Evolutionary conservation across 1,284 basidiomycete species (phyloP).

Genomic region (Neolentinus lepideus): DNA sequence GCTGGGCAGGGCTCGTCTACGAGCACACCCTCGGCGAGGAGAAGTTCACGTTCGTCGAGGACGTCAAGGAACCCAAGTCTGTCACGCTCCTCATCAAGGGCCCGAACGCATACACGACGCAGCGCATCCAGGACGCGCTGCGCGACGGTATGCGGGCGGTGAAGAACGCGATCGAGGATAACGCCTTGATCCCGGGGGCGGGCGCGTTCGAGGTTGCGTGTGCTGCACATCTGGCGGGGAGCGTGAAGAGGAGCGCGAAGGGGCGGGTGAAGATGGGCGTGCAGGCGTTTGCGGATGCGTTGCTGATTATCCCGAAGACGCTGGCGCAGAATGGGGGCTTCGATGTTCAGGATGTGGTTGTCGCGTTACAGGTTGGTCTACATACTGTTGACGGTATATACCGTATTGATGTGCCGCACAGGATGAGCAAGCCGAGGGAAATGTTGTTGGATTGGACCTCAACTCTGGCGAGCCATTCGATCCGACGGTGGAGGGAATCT

Average conservation of each 20-base stretch:
- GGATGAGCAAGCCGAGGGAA: slow-evolving; percentile 92
- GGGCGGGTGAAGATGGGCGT: slow-evolving; percentile 98
- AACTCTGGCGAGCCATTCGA: slow-evolving; percentile 96
- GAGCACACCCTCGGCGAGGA: slow-evolving; percentile 99
- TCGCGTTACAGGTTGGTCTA: slow-evolving; percentile 70
- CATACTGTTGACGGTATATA: slow-evolving; percentile 7
- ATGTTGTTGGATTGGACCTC: slow-evolving; percentile 87
- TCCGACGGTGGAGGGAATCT: slow-evolving; percentile 91
- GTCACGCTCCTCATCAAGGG: slow-evolving; percentile 97
- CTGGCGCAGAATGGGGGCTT: slow-evolving; percentile 95
- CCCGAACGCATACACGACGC: slow-evolving; percentile 95
- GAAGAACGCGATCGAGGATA: slow-evolving; percentile 96
- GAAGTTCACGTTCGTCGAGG: slow-evolving; percentile 98
- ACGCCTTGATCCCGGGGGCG: slow-evolving; percentile 85
- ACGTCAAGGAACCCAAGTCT: slow-evolving; percentile 93
- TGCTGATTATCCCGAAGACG: slow-evolving; percentile 95
- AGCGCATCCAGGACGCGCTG: slow-evolving; percentile 95
- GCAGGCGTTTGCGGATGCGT: slow-evolving; percentile 93
- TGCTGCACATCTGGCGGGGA: slow-evolving; percentile 74
- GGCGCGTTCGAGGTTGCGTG: slow-evolving; percentile 98
- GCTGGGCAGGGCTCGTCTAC: slow-evolving; percentile 97
- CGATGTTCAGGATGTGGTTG: slow-evolving; percentile 95
- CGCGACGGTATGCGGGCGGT: slow-evolving; percentile 95
- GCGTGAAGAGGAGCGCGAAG: slow-evolving; percentile 83
- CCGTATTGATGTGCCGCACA: slow-evolving; percentile 21